These are phyloP conservation scores for Whalleya microplaca DNA, from an alignment of 2,329 filamentous ascomycete genomes.

Conservation along the genomic window DNA sequence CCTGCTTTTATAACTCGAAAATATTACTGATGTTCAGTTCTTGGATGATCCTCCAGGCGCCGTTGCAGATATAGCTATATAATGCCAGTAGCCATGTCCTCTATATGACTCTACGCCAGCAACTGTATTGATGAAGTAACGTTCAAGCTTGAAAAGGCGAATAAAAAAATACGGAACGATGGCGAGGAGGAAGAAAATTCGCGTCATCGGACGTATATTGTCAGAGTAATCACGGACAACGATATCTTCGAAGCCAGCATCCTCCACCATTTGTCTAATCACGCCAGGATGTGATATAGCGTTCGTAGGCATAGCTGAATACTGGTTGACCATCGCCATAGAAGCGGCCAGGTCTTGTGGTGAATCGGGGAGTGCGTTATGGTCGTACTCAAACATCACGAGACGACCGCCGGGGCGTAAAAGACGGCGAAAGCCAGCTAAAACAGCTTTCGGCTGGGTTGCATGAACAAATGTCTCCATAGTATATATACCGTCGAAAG, in stretches of 20 bases:
- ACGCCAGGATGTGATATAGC: conserved; percentile 42
- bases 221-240: conserved; percentile 47
- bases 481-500: conserved; percentile 57
- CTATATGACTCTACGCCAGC: conserved; percentile 45
- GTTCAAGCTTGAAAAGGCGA: conserved; percentile 46
- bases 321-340: conserved; percentile 45
- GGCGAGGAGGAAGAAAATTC: conserved; percentile 51
- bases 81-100: conserved; percentile 39
- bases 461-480: conserved; percentile 62
- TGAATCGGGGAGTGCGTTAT: conserved; percentile 39
- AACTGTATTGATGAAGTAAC: conserved; percentile 52
- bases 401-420: conserved; percentile 52
- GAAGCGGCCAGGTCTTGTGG: conserved; percentile 28
- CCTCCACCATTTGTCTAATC: conserved; percentile 45
- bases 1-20: no score
- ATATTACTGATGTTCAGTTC: no score
- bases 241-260: conserved; percentile 50
- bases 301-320: conserved; percentile 51
- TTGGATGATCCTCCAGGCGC: conserved; percentile 39
- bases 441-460: conserved; percentile 47
- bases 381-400: conserved; percentile 52
- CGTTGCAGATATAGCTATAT: conserved; percentile 41
- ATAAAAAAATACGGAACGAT: conserved; percentile 52
- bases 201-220: conserved; percentile 52
- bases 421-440: conserved; percentile 51